Percentiles rank a stretch among this genome's conserved stretches.
Evolutionary conservation across 306 rosid genomes (phyloP).

Genomic region (Medicago ruthenica): DNA sequence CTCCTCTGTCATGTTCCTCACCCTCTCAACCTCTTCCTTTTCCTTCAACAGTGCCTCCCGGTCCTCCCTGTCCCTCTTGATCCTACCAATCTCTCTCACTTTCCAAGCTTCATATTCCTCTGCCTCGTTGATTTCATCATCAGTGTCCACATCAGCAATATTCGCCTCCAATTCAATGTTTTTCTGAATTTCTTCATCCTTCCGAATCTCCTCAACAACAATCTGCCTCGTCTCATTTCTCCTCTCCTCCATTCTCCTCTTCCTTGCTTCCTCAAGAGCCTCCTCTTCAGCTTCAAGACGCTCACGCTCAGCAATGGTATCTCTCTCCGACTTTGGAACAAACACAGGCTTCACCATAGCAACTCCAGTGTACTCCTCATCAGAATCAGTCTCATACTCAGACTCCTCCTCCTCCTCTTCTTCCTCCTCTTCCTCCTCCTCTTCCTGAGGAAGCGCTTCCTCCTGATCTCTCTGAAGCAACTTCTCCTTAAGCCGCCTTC

Average conservation of each 20-base stretch:
- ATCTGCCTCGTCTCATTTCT: conserved; percentile 84
- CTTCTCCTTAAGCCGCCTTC: conserved; percentile 74
- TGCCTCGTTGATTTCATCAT: conserved; percentile 92
- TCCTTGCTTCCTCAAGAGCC: conserved; percentile 77
- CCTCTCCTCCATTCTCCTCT: conserved; percentile 82
- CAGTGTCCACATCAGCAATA: conserved; percentile 94
- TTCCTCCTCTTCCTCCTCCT: conserved; percentile 82
- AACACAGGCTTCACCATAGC: conserved; percentile 97
- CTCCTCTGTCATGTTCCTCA: conserved; percentile 96
- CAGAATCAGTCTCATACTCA: conserved; percentile 94
- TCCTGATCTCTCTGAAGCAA: conserved; percentile 85
- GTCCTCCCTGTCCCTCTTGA: conserved; percentile 91
- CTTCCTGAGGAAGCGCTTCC: conserved; percentile 75
- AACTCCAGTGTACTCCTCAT: conserved; percentile 80
- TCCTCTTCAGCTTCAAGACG: conserved; percentile 88
- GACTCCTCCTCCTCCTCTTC: conserved; percentile 83
- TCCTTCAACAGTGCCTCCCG: conserved; percentile 85
- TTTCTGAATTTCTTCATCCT: conserved; percentile 87
- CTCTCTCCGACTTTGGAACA: conserved; percentile 94
- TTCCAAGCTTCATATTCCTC: conserved; percentile 98
- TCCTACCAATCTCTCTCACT: conserved; percentile 89
- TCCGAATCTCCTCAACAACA: conserved; percentile 92
- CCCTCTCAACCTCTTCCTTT: conserved; percentile 87
- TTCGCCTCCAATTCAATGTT: conserved; percentile 86
- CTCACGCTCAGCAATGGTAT: conserved; percentile 92